phyloP scores from a whole-genome alignment of 257 asterid genomes.

The Verbascum thapsus region DNA sequence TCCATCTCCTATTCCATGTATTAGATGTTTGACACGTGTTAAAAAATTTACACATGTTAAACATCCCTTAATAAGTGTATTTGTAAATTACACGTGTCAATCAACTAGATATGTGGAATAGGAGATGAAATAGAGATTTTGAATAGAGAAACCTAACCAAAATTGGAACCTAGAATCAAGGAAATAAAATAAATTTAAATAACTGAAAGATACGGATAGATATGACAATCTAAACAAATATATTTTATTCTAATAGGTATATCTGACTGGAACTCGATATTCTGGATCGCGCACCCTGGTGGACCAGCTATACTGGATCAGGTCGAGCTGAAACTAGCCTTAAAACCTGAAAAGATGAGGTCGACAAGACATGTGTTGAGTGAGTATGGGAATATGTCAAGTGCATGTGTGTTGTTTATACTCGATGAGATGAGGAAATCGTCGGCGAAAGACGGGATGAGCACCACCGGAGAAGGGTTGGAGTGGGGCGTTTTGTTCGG shows the following conservation, averaged over 20 bases:
- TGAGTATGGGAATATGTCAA: constrained; percentile 15
- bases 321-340: constrained; percentile 13
- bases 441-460: background rate
- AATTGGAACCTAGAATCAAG: no score
- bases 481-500: constrained; percentile 28
- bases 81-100: no score
- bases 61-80: no score
- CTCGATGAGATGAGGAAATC: constrained; percentile 27
- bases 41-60: no score
- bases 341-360: background rate
- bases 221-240: no score
- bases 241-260: constrained; percentile 20
- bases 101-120: no score
- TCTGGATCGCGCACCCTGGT: constrained; percentile 26
- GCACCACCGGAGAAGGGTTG: constrained; percentile 24
- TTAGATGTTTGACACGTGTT: no score
- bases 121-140: no score
- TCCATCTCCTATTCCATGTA: no score
- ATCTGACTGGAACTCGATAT: constrained; percentile 27
- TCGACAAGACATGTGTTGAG: constrained; percentile 16
- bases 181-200: no score
- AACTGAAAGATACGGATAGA: no score
- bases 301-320: constrained; percentile 24
- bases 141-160: no score
- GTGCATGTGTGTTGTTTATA: constrained; percentile 16